Base-by-base conservation (phyloP, 1,284 basidiomycete genomes). In the Ceratobasidium papillatum region DNA sequence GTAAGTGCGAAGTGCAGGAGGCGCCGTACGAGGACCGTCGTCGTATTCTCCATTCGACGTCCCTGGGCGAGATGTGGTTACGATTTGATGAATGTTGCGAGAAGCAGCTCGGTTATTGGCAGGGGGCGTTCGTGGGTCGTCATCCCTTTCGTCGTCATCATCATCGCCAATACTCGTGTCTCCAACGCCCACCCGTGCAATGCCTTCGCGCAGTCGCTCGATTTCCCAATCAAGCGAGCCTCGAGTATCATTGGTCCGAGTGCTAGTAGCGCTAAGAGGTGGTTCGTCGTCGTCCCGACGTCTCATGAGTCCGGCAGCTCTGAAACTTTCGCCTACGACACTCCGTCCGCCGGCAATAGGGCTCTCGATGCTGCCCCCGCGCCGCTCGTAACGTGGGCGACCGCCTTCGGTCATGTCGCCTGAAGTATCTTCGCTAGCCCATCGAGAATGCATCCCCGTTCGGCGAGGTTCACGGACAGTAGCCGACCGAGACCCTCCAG, bases 331-430 rank as follows among this genome's bases (percentile, higher is more conserved):
- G 1, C 90, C 87, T 8, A 91, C 81, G 11, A 93, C 81, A 78
- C 87, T 90, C 71, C 89, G 82, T 14, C 86, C 85, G 30, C 80
- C 83, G 12, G 74, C 75, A n/a, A 91, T 81, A 14, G 87, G 84
- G 79, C 87, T 90, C 80, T 92, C 92, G 11, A 87, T 88, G 79
- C 89, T 91, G 1, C 90, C 91, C 1, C 85, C 86, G 47, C 90
- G 82, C n/a, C 86, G 80, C 41, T 84, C 83, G 77, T 90, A 89
- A 61, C 84, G 81, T 34, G 51, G 61, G 32, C 51, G 65, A 30
- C 34, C 11, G 9, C n/a, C 30, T 8, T 61, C 74, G 12, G 56
- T 32, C 47, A 63, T 30, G 47, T 69, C 68, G 49, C 47, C 71
- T 30, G 58, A 41, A 3, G 36, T 52, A 22, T 65, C 66, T 41